Conservation (phyloP, 2,329 filamentous ascomycete species). For the Epichloe glyceriae region DNA sequence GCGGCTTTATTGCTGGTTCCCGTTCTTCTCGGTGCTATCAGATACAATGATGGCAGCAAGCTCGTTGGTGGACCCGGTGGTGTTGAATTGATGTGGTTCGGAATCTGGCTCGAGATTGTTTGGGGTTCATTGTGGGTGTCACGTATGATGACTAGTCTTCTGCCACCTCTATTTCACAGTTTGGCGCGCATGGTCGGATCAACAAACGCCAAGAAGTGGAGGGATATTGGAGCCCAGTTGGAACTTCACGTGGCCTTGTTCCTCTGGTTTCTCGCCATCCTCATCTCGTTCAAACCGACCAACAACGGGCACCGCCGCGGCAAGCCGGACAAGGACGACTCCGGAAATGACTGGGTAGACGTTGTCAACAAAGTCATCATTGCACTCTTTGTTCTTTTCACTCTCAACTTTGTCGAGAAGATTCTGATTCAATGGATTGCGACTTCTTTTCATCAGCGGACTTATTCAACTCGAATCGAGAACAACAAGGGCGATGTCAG, state of each 20-base stretch:
- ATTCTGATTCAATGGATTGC: constrained; percentile 91
- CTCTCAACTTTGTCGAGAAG: constrained; percentile 81
- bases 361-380: constrained; percentile 79
- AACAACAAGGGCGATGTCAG: constrained; percentile 83
- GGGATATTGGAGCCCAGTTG: constrained; percentile 71
- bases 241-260: constrained; percentile 79
- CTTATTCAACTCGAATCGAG: constrained; percentile 82
- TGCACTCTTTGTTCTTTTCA: constrained; percentile 64
- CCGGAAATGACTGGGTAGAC: constrained; percentile 53
- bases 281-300: constrained; percentile 75
- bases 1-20: constrained; percentile 32
- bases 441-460: constrained; percentile 81
- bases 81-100: constrained; percentile 77
- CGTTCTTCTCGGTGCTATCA: constrained; percentile 30
- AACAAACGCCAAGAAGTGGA: constrained; percentile 86
- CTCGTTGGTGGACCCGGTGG: constrained; percentile 55
- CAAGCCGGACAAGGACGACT: constrained; percentile 27
- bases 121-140: constrained; percentile 85
- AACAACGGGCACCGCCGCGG: constrained; percentile 46
- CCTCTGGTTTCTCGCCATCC: constrained; percentile 80
- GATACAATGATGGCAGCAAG: constrained; percentile 22
- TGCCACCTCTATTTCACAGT: constrained; percentile 33
- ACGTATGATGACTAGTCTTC: constrained; percentile 37
- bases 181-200: constrained; percentile 63
- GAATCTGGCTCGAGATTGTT: constrained; percentile 86